These are phyloP conservation scores for Letharia columbiana DNA, from an alignment of 495 filamentous ascomycete genomes.

Conservation along the genomic window DNA sequence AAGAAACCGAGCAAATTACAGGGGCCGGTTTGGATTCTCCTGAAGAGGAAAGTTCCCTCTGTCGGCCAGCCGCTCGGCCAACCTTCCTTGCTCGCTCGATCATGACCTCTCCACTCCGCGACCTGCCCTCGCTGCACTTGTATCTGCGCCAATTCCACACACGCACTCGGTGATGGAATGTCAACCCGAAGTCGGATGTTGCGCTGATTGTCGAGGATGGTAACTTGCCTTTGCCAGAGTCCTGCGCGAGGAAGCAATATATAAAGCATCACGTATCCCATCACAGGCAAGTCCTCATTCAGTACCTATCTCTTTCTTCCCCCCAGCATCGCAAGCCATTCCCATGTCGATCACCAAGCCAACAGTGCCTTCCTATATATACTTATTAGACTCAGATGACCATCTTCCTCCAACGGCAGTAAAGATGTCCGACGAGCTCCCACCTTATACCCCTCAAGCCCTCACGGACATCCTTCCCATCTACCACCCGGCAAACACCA, in stretches of 20 bases:
- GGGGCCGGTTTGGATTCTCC: neutral
- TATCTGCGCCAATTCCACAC: neutral
- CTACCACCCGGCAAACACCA: constrained; percentile 12
- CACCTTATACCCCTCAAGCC: constrained; percentile 69
- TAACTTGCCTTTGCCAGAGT: neutral
- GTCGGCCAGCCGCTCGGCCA: neutral
- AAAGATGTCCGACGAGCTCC: constrained; percentile 75
- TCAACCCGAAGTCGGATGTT: too few relatives aligned
- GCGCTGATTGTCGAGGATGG: neutral
- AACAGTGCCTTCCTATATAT: neutral
- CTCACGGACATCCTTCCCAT: constrained; percentile 23
- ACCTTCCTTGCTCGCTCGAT: neutral
- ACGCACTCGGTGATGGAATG: too few relatives aligned
- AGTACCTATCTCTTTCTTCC: neutral
- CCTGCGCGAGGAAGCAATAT: neutral
- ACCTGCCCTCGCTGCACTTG: too few relatives aligned
- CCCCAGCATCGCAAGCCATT: neutral
- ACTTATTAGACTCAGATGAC: neutral
- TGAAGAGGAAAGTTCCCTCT: neutral
- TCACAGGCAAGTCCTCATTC: neutral
- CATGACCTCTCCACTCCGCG: neutral
- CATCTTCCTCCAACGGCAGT: neutral
- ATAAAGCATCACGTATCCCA: neutral
- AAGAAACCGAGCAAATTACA: too few relatives aligned
- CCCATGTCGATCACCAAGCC: neutral